These are phyloP conservation scores for Ceratocystis papillata DNA, from an alignment of 2,329 filamentous ascomycete genomes.

Conservation along the genomic window DNA sequence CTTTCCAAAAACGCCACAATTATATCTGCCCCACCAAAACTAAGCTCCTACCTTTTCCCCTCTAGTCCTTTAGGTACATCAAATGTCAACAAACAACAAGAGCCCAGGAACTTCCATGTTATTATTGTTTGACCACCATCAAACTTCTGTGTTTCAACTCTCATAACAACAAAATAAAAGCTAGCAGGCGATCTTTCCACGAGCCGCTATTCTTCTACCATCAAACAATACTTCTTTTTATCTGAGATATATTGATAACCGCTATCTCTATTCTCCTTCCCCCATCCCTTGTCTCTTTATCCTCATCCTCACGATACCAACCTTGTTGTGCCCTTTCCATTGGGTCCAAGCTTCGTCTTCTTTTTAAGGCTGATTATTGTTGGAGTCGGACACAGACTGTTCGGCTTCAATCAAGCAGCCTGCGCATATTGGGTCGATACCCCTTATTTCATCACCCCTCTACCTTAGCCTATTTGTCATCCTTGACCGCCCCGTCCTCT, in stretches of 20 bases:
- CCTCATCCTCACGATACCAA: neutral
- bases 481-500: constrained; percentile 11
- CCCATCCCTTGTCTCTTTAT: neutral
- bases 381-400: neutral
- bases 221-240: neutral
- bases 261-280: neutral
- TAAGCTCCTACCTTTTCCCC: constrained; percentile 20
- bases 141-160: neutral
- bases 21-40: constrained; percentile 17
- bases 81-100: constrained; percentile 23
- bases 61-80: constrained; percentile 2
- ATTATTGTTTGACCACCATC: constrained; percentile 2
- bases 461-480: neutral
- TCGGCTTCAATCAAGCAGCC: neutral
- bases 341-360: neutral
- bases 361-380: neutral
- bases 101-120: neutral
- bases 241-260: constrained; percentile 10
- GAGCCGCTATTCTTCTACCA: neutral
- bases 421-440: neutral
- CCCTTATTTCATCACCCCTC: constrained; percentile 5
- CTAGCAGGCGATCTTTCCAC: neutral
- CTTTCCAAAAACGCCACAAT: constrained; percentile 12
- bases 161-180: neutral
- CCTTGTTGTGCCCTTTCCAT: neutral